Evolutionary conservation across 306 rosid species (phyloP).

Genomic region (Dryas drummondii): DNA sequence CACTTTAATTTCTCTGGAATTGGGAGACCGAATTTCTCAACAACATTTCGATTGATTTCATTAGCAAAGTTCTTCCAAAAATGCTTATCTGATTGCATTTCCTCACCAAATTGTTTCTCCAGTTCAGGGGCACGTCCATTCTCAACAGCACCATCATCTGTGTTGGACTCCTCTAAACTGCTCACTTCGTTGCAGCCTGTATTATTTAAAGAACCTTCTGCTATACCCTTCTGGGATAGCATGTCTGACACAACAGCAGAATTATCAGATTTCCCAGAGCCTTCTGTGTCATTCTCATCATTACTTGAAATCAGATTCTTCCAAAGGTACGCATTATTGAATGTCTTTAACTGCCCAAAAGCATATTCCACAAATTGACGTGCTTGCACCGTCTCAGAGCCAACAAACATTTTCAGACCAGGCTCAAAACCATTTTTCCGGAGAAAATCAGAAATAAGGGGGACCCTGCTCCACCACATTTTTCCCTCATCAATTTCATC

Average conservation of each 20-base stretch:
- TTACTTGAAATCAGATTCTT: slow-evolving; percentile 41
- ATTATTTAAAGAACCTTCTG: slow-evolving; percentile 34
- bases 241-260: slow-evolving; percentile 32
- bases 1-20: slow-evolving; percentile 75
- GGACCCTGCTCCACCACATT: slow-evolving; percentile 72
- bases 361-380: slow-evolving; percentile 91
- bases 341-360: slow-evolving; percentile 83
- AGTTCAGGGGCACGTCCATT: slow-evolving; percentile 40
- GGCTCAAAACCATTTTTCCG: slow-evolving; percentile 67
- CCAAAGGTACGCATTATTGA: slow-evolving; percentile 53
- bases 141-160: slow-evolving; percentile 31
- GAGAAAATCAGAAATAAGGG: slow-evolving; percentile 76
- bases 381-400: slow-evolving; percentile 82
- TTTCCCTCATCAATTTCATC: slow-evolving; percentile 79
- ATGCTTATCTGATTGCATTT: slow-evolving; percentile 51
- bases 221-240: slow-evolving; percentile 28
- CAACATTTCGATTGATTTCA: slow-evolving; percentile 63
- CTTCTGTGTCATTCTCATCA: slow-evolving; percentile 24
- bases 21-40: slow-evolving; percentile 73
- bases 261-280: slow-evolving; percentile 31
- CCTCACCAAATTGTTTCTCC: slow-evolving; percentile 34
- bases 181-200: slow-evolving; percentile 26
- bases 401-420: slow-evolving; percentile 60
- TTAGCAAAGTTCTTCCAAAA: slow-evolving; percentile 81
- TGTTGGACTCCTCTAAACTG: slow-evolving; percentile 34